These are phyloP conservation scores for Sparassis latifolia DNA, from an alignment of 1,284 basidiomycete genomes.

Conservation along the genomic window DNA sequence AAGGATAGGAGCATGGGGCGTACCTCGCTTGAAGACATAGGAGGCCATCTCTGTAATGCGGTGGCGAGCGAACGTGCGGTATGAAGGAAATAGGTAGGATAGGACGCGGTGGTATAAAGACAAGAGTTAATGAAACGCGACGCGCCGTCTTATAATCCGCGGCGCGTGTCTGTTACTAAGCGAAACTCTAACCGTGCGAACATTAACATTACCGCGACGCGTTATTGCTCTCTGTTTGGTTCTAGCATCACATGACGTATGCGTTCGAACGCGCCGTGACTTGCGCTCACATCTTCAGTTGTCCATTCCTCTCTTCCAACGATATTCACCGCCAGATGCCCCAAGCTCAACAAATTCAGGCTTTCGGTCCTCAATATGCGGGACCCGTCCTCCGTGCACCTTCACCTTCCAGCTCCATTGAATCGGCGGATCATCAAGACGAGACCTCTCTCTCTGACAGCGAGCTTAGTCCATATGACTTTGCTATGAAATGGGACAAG, in stretches of 20 bases:
- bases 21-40: slow-evolving; percentile 73
- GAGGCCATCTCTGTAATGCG: slow-evolving; percentile 36
- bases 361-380: slow-evolving; percentile 41
- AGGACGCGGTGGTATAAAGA: slow-evolving; percentile 27
- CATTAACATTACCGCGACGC: slow-evolving; percentile 12
- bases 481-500: slow-evolving; percentile 47
- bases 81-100: slow-evolving; percentile 6
- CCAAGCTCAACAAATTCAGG: slow-evolving; percentile 24
- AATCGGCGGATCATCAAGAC: slow-evolving; percentile 57
- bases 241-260: background rate
- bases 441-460: slow-evolving; percentile 51
- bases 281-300: too few species aligned
- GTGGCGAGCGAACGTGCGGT: background rate
- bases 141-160: slow-evolving; percentile 22
- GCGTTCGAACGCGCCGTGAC: too few species aligned
- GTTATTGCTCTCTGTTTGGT: slow-evolving; percentile 2
- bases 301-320: too few species aligned
- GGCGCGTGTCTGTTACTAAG: slow-evolving; percentile 24
- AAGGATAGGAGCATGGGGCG: slow-evolving; percentile 19
- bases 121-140: slow-evolving; percentile 20
- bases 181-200: slow-evolving; percentile 9
- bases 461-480: slow-evolving; percentile 42
- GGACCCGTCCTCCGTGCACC: slow-evolving; percentile 59
- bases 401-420: slow-evolving; percentile 68
- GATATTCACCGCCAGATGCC: slow-evolving; percentile 1